Base-by-base conservation (phyloP, 768 basidiomycete genomes). In the Sporobolomyces phaffii region DNA sequence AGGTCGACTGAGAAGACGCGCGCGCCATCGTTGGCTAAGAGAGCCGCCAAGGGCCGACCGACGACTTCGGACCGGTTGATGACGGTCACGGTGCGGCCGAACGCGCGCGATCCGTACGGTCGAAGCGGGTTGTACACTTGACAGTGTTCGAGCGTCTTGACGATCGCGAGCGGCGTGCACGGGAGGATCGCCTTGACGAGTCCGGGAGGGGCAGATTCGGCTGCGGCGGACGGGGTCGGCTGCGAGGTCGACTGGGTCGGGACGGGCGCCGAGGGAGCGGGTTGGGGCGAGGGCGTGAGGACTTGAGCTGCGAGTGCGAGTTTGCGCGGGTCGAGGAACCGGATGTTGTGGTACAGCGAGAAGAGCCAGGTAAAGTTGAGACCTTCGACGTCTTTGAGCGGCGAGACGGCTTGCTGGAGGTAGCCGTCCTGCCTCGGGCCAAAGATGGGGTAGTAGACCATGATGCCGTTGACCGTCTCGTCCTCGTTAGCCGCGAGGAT, bases 61-160 rank as follows among this genome's bases (percentile, higher is more conserved):
- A 99, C 96, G 40, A 99, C 96, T 77, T 99, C 96, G 43, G 90
- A 93, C 89, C 93, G 83, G 79, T 99, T 99, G 73, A 99, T 90
- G 29, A 99, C 89, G 4, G 92, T 91, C 69, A 99, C 81, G 6
- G 87, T 93, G 77, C 86, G 90, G 11, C 92, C 92, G 74, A 91
- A 92, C 11, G 92, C 93, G 36, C 93, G 84, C 77, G 97, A 92
- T 38, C 96, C 96, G 77, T 96, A 97, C 1, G 88, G 85, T 20
- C 98, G 82, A 72, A 97, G 83, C 71, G 79, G 86, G 80, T 97
- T 97, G 81, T 99, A 98, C 18, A 98, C 91, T 14, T 91, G 88
- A 45, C 87, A 81, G 75, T 86, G 83, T 76, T 99, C 96, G 28
- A 99, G 82, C 67, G 86, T 89, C 79, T 99, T 99, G 70, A 99